Evolutionary conservation across 768 basidiomycete genomes (phyloP), one percentile per base, ranked within the genome.

Genomic region (Mycena crocata): DNA sequence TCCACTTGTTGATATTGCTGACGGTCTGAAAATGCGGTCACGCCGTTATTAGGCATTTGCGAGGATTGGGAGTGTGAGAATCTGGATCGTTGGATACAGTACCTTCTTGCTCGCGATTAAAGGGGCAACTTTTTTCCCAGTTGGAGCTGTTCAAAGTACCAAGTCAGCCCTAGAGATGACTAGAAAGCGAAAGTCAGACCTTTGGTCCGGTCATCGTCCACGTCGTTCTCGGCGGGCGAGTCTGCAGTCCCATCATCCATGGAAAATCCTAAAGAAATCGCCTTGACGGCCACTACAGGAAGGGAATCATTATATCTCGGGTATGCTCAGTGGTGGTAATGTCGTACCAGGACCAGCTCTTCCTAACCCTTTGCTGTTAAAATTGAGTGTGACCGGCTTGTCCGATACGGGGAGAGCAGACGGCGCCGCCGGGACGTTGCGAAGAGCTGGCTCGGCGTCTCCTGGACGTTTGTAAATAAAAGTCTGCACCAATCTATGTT

Each of bases 1-100:
- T 99, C 98, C 97, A 99, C 76, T 99, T 98, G 73, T 86, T 90
- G 75, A 99, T 98, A 73, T 96, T 95, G 77, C 87, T 93, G 52
- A 87, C 93, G 48, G 90, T 93, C 94, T 98, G 75, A 23, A 75
- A 62, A 62, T 1, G 48, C 40, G 21, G 26, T 35, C 51, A 57
- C 19, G 40, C 32, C 30, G 40, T 35, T 32, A 17, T 66, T 42
- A 62, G 54, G 49, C 39, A 40, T 9, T 34, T 30, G 37, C 35
- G 24, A 39, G 30, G 17, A 23, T 32, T 17, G 19, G 42, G 35
- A 28, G 31, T 12, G 19, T 6, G n/a, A 42, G n/a, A 21, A 13
- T 37, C 58, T 15, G 9, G 17, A 31, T 49, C 44, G 26, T 30
- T 30, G 15, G 23, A 59, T 50, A 65, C 68, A 78, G 39, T 71